Percentiles rank a stretch among this genome's conserved stretches.
Evolutionary conservation across 495 filamentous ascomycete species (phyloP).

Genomic region (Lepidopterella palustris): DNA sequence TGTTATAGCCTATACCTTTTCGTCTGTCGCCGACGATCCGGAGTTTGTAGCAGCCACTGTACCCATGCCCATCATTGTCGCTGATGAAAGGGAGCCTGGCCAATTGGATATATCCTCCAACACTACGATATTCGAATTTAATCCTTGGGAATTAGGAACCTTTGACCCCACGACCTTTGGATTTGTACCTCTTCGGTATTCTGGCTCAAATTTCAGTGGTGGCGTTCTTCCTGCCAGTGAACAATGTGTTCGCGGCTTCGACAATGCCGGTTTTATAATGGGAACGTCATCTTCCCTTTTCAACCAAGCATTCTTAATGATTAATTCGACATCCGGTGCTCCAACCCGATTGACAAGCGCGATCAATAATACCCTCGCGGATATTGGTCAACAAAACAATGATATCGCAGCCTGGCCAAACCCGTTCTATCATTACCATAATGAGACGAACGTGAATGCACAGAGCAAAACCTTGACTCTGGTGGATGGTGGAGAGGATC

Average conservation of each 20-base stretch:
- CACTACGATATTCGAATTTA: constrained; percentile 80
- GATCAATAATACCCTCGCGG: constrained; percentile 47
- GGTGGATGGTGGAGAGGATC: constrained; percentile 81
- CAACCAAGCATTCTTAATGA: constrained; percentile 64
- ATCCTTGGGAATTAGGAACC: constrained; percentile 79
- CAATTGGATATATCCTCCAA: constrained; percentile 62
- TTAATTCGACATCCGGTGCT: constrained; percentile 46
- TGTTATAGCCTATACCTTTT: constrained; percentile 68
- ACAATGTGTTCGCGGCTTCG: constrained; percentile 70
- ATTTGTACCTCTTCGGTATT: constrained; percentile 66
- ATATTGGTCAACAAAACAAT: constrained; percentile 51
- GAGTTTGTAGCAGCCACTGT: constrained; percentile 61
- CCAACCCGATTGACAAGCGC: constrained; percentile 48
- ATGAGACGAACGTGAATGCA: constrained; percentile 54
- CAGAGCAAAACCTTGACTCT: constrained; percentile 56
- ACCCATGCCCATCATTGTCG: constrained; percentile 78
- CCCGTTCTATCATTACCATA: constrained; percentile 72
- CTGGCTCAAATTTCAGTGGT: constrained; percentile 71
- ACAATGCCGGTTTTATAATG: constrained; percentile 80
- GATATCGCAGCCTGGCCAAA: constrained; percentile 88
- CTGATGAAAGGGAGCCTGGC: constrained; percentile 64
- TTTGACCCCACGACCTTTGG: constrained; percentile 76
- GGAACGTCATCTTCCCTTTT: constrained; percentile 86
- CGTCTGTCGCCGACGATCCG: constrained; percentile 66
- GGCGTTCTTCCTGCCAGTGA: constrained; percentile 55